Evolutionary conservation across 768 basidiomycete species (phyloP).

Genomic region (Tricholoma sp.): DNA sequence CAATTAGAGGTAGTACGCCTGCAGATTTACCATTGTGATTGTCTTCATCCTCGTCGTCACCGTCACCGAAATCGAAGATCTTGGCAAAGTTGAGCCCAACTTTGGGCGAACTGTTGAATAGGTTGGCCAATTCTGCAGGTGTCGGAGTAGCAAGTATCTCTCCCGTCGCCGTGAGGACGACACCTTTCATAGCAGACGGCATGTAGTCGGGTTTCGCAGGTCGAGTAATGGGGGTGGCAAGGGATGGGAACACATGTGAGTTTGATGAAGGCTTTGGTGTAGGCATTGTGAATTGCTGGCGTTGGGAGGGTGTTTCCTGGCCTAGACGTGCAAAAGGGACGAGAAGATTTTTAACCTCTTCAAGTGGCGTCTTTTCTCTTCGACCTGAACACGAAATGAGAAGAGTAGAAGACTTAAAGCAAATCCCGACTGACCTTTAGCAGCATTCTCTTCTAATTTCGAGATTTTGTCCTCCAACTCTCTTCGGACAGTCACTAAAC

Average conservation of each 20-base stretch:
- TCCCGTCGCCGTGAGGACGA: constrained; percentile 75
- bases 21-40: constrained; percentile 16
- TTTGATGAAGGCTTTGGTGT: constrained; percentile 23
- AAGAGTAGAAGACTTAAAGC: background rate
- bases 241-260: constrained; percentile 20
- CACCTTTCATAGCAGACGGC: constrained; percentile 67
- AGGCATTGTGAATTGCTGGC: constrained; percentile 18
- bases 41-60: constrained; percentile 29
- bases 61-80: constrained; percentile 66
- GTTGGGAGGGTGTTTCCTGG: constrained; percentile 21
- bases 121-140: constrained; percentile 56
- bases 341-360: constrained; percentile 72
- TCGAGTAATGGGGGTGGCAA: constrained; percentile 53
- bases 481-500: constrained; percentile 39
- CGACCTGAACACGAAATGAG: constrained; percentile 26
- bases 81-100: constrained; percentile 72
- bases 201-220: constrained; percentile 27
- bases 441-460: constrained; percentile 32
- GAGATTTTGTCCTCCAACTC: constrained; percentile 49
- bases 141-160: constrained; percentile 68
- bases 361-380: constrained; percentile 56
- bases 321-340: constrained; percentile 37
- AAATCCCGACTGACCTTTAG: constrained; percentile 18
- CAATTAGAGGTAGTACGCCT: constrained; percentile 21
- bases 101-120: constrained; percentile 66